Evolutionary conservation across 371 early-diverging fungal species (phyloP).

Genomic region (Phascolomyces articulosus): DNA sequence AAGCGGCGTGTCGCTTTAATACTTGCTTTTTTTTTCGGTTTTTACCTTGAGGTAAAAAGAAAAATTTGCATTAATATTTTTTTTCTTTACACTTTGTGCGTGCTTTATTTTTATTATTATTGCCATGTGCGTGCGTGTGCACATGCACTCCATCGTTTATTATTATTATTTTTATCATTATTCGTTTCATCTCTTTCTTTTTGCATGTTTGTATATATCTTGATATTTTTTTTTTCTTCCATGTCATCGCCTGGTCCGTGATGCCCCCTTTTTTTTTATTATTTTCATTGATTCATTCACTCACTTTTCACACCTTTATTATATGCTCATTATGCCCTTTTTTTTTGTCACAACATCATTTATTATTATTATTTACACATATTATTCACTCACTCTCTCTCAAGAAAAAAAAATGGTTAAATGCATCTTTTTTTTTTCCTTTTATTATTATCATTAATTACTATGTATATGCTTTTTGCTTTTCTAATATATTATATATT

Average conservation of each 20-base stretch:
- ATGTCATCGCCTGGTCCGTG: conserved; percentile 13
- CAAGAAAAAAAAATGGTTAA: background rate
- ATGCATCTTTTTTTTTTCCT: background rate
- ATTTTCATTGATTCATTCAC: background rate
- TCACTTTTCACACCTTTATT: background rate
- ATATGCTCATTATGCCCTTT: conserved; percentile 5
- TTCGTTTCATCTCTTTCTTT: conserved; percentile 7
- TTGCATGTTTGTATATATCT: conserved; percentile 13
- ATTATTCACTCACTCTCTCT: background rate
- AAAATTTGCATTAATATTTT: background rate
- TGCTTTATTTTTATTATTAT: background rate
- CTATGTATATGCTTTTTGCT: conserved; percentile 14
- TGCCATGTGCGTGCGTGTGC: conserved; percentile 4
- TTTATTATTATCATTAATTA: background rate
- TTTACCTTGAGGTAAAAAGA: background rate
- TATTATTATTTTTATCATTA: conserved; percentile 2
- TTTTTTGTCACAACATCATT: background rate
- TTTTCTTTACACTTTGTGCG: background rate
- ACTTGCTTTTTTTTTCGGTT: background rate
- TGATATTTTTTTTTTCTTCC: background rate
- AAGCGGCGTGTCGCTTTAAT: conserved; percentile 11
- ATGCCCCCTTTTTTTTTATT: background rate
- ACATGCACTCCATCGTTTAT: conserved; percentile 2
- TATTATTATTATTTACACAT: background rate
- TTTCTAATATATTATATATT: background rate